Percentiles rank a stretch among this genome's conserved stretches.
Conservation (phyloP, 2,329 filamentous ascomycete species). For the Ustulina deusta region DNA sequence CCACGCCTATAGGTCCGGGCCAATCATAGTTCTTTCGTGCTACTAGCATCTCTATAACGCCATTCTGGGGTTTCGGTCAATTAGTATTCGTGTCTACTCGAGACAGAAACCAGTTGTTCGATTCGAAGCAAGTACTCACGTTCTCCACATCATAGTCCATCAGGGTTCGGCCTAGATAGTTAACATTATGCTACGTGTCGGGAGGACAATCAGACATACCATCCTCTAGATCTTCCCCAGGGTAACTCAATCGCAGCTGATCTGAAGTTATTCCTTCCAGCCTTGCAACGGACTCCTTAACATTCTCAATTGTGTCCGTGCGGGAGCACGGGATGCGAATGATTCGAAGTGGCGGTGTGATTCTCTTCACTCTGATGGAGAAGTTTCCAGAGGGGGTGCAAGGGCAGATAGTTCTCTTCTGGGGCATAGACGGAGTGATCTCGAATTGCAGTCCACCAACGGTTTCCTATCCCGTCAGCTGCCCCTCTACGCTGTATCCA, state of each 20-base stretch:
- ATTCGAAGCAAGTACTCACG: neutral
- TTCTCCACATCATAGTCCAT: neutral
- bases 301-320: neutral
- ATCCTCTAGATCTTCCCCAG: neutral
- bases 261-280: neutral
- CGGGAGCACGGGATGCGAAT: neutral
- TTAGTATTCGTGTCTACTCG: neutral
- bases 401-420: neutral
- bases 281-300: neutral
- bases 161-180: constrained; percentile 6
- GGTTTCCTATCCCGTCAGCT: constrained; percentile 57
- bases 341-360: neutral
- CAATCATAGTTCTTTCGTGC: constrained; percentile 1
- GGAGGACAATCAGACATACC: neutral
- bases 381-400: neutral
- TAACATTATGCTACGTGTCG: neutral
- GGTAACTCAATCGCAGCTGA: neutral
- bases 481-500: constrained; percentile 60
- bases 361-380: neutral
- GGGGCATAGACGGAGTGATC: constrained; percentile 50
- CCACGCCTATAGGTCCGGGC: constrained; percentile 32
- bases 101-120: neutral
- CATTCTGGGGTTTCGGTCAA: neutral
- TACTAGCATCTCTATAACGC: neutral
- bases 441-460: constrained; percentile 60